Evolutionary conservation across 305 asterid species (phyloP).

Genomic region (Salvia sclarea): DNA sequence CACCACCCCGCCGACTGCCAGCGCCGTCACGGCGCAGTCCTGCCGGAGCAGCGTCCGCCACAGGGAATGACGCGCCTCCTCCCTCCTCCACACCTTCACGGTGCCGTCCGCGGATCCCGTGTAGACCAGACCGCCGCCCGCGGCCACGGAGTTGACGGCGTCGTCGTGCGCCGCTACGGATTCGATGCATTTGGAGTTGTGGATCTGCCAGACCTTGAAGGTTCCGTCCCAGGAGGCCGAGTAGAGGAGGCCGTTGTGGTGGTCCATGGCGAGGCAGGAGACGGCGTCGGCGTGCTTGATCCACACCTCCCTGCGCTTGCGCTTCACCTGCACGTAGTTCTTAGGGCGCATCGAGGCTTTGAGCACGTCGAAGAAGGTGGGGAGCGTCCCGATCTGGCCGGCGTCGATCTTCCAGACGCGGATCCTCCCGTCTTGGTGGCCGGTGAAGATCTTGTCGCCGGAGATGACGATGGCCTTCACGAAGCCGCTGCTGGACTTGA

Average conservation of each 20-base stretch:
- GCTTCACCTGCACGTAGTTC: constrained; percentile 52
- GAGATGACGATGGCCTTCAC: constrained; percentile 62
- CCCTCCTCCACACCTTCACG: constrained; percentile 56
- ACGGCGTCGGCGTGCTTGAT: constrained; percentile 63
- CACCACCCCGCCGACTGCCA: constrained; percentile 47
- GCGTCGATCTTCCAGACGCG: constrained; percentile 53
- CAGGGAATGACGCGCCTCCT: constrained; percentile 33
- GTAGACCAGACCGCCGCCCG: constrained; percentile 48
- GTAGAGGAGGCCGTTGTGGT: constrained; percentile 42
- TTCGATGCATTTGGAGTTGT: constrained; percentile 52
- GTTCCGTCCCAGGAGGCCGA: constrained; percentile 77
- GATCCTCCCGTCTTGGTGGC: constrained; percentile 67
- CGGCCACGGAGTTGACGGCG: constrained; percentile 60
- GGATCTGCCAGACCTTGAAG: constrained; percentile 56
- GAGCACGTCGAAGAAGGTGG: constrained; percentile 51
- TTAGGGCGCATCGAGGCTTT: constrained; percentile 55
- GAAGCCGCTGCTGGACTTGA: constrained; percentile 61
- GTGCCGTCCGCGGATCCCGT: constrained; percentile 75
- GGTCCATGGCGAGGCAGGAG: constrained; percentile 51
- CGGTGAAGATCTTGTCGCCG: constrained; percentile 53
- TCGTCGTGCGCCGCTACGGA: constrained; percentile 70
- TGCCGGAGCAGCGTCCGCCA: constrained; percentile 44
- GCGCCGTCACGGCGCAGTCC: constrained; percentile 62
- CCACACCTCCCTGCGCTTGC: constrained; percentile 43
- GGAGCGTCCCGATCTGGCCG: constrained; percentile 56